Evolutionary conservation across 805 yeast genomes (phyloP).

Genomic region (Metschnikowia shivogae): DNA sequence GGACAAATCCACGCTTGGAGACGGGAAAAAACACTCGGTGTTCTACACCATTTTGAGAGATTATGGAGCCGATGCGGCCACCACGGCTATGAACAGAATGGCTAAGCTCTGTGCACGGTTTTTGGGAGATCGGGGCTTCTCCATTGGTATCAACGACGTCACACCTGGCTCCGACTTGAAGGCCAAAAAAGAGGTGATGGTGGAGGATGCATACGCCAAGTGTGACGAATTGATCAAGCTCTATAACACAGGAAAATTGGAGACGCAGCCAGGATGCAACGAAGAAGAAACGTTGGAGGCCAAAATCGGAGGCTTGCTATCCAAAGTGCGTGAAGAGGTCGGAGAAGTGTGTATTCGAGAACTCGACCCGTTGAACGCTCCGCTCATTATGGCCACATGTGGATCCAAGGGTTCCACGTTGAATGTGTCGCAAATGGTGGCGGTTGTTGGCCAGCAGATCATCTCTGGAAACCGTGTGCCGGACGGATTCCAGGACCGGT

Average conservation of each 20-base stretch:
- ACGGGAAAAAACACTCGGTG: conserved; percentile 95
- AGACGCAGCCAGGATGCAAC: conserved; percentile 98
- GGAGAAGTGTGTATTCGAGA: conserved; percentile 97
- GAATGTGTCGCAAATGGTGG: conserved; percentile 99
- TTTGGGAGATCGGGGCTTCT: conserved; percentile 92
- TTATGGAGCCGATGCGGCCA: conserved; percentile 95
- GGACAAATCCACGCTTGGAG: conserved; percentile 96
- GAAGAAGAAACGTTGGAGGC: conserved; percentile 98
- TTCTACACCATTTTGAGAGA: conserved; percentile 93
- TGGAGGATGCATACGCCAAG: conserved; percentile 82
- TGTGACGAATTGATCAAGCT: conserved; percentile 86
- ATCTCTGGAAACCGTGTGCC: conserved; percentile 99
- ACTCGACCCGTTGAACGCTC: conserved; percentile 86
- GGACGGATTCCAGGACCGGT: conserved; percentile 99
- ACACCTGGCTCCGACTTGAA: conserved; percentile 84
- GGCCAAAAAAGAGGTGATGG: conserved; percentile 77
- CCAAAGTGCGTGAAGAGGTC: conserved; percentile 97
- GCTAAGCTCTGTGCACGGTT: conserved; percentile 97
- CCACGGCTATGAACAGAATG: conserved; percentile 96
- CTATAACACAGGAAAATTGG: conserved; percentile 80
- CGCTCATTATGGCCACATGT: conserved; percentile 97
- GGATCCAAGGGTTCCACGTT: conserved; percentile 98
- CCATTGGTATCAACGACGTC: conserved; percentile 96
- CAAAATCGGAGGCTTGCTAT: conserved; percentile 90
- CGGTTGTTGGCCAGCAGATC: conserved; percentile 98